These are phyloP conservation scores for Fusarium albosuccineum DNA, from an alignment of 2,329 filamentous ascomycete species.

Conservation along the genomic window DNA sequence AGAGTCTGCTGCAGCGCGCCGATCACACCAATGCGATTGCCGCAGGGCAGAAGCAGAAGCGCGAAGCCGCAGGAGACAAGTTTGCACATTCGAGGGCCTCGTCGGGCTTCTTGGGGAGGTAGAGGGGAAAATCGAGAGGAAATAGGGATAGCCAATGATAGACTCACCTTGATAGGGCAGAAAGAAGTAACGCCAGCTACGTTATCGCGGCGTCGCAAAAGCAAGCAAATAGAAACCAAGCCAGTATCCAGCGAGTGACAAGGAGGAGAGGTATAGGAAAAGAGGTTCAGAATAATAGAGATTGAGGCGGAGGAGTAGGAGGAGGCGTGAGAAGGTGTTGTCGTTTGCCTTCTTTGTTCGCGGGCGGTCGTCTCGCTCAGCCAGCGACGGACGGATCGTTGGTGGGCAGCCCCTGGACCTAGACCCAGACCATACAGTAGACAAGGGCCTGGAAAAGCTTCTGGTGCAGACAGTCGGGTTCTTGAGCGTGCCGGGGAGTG, in stretches of 20 bases:
- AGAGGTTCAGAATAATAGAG: conserved; percentile 15
- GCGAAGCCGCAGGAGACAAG: conserved; percentile 7
- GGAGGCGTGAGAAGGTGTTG: conserved; percentile 28
- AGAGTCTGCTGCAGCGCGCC: conserved; percentile 21
- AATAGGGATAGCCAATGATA: conserved; percentile 35
- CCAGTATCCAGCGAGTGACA: conserved; percentile 24
- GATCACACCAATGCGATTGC: conserved; percentile 37
- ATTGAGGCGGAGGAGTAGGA: conserved; percentile 11
- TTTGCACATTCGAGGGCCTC: conserved; percentile 19
- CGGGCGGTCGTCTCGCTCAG: conserved; percentile 34
- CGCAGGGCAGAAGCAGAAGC: conserved; percentile 22
- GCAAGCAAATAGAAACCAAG: conserved; percentile 30
- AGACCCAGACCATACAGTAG: conserved; percentile 15
- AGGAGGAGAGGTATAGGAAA: conserved; percentile 21
- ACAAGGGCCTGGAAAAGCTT: conserved; percentile 31
- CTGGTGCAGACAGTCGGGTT: conserved; percentile 17
- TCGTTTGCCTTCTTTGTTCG: conserved; percentile 37
- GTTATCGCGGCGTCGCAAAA: conserved; percentile 37
- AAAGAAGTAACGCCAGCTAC: conserved; percentile 28
- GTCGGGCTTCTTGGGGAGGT: conserved; percentile 10
- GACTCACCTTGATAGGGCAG: conserved; percentile 37
- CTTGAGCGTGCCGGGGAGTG: not conserved
- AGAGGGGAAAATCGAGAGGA: conserved; percentile 20
- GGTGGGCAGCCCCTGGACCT: conserved; percentile 40
- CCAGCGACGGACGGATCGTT: conserved; percentile 18